These are phyloP conservation scores for Suhomyces coccinellae DNA, from an alignment of 1,139 yeast species.

Conservation along the genomic window DNA sequence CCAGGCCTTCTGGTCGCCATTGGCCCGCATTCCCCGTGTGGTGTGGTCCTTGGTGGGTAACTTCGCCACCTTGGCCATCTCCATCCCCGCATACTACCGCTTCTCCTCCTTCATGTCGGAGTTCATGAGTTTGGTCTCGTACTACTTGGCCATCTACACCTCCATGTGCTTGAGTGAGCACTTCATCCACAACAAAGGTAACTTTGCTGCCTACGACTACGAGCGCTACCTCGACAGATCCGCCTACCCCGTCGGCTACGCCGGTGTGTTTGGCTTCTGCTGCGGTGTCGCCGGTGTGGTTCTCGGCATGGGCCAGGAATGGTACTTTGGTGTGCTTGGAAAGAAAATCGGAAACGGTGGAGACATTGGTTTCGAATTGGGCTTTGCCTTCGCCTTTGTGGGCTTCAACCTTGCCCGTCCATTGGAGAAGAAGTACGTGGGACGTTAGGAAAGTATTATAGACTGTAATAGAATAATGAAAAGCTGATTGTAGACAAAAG, in stretches of 20 bases:
- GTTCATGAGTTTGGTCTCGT: slow-evolving; percentile 88
- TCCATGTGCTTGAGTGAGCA: slow-evolving; percentile 76
- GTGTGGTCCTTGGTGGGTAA: slow-evolving; percentile 80
- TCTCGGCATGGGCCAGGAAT: slow-evolving; percentile 80
- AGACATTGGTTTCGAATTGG: slow-evolving; percentile 86
- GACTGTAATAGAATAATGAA: slow-evolving; percentile 4
- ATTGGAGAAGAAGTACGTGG: slow-evolving; percentile 66
- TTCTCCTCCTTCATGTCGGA: slow-evolving; percentile 74
- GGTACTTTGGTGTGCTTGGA: slow-evolving; percentile 77
- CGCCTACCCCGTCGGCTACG: slow-evolving; percentile 69
- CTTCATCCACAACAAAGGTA: slow-evolving; percentile 68
- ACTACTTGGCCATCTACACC: slow-evolving; percentile 85
- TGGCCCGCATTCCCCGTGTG: slow-evolving; percentile 74
- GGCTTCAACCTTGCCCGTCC: slow-evolving; percentile 64
- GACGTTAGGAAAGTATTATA: slow-evolving; percentile 32
- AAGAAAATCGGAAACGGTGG: slow-evolving; percentile 71
- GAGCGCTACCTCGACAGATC: slow-evolving; percentile 56
- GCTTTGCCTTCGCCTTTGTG: slow-evolving; percentile 66
- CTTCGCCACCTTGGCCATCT: slow-evolving; percentile 74
- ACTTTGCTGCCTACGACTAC: slow-evolving; percentile 59
- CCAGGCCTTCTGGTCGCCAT: slow-evolving; percentile 76
- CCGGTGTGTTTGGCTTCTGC: slow-evolving; percentile 76
- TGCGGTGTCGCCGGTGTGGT: slow-evolving; percentile 87
- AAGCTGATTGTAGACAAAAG: background rate
- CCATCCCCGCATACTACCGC: slow-evolving; percentile 81